Base-by-base conservation (phyloP, 768 basidiomycete genomes). In the Lentinula sp. region DNA sequence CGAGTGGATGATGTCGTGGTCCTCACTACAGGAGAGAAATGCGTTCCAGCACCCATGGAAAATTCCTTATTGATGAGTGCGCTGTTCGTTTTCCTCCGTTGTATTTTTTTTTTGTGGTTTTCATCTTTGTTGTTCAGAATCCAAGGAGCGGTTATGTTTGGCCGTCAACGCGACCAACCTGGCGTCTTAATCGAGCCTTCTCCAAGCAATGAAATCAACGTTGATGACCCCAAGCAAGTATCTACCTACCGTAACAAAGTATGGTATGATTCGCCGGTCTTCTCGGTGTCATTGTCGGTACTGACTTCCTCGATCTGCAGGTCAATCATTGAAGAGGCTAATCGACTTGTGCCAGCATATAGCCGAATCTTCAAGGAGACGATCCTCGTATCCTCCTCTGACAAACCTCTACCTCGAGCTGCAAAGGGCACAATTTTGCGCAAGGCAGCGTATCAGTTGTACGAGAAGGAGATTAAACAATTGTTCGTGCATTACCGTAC, bases 361-460 rank as follows among this genome's bases (percentile, higher is more conserved):
- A 79, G 77, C 60, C 70, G 76, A 21, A 73, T 81, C 13, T 81
- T 77, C 69, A 79, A 79, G 63, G 78, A 84, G 65, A 80, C 83
- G 78, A 78, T 84, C 42, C 49, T 83, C 31, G 65, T 82, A 16
- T 71, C 80, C 0, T 68, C 71, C 3, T 65, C 65, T 2, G 70
- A 68, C 0, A 79, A 79, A 60, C 80, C 77, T 1, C 69, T 84
- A 45, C 68, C 74, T 23, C 76, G 76, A 18, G 70, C 79, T 1
- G 75, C 70, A 0, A 84, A 84, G 63, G 78, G 79, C 3, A 79
- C 81, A 0, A 73, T 80, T 4, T 70, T 71, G 46, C 74, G 76
- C 48, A 78, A 77, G 58, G 74, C 72, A 5, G 72, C 78, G 0
- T 54, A 80, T 39, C 64, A 59, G 4, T 10, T 68, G 9, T 83